Percentiles rank a stretch among this genome's conserved stretches.
phyloP scores from a whole-genome alignment of 768 basidiomycete species.

The Suillus sp. region DNA sequence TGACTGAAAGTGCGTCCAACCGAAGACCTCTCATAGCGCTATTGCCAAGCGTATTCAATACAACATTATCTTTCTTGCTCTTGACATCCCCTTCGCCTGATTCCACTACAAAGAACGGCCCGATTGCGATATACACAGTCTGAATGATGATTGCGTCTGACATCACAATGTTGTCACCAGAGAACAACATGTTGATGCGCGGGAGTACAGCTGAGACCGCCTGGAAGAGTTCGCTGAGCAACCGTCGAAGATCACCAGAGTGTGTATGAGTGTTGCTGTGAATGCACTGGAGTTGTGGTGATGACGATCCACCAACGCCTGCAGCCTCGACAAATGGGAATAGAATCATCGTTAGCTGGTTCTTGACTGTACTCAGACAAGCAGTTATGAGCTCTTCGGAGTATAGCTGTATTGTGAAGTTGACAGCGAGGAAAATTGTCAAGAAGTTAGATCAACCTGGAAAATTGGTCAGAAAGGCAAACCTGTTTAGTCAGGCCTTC shows the following conservation, averaged over 20 bases:
- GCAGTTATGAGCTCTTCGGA: conserved; percentile 90
- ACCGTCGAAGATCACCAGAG: conserved; percentile 42
- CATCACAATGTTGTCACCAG: conserved; percentile 67
- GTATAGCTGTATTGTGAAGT: conserved; percentile 59
- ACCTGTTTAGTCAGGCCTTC: conserved; percentile 89
- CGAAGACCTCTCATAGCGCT: conserved; percentile 82
- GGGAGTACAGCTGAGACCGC: conserved; percentile 72
- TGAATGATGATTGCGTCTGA: conserved; percentile 91
- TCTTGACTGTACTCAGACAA: conserved; percentile 77
- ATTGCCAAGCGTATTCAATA: conserved; percentile 69
- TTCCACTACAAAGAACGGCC: conserved; percentile 92
- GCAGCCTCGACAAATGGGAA: conserved; percentile 86
- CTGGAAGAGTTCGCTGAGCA: conserved; percentile 72
- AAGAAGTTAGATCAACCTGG: neutral
- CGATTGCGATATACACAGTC: conserved; percentile 90
- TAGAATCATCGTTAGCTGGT: conserved; percentile 74
- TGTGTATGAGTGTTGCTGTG: conserved; percentile 43
- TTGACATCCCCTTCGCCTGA: conserved; percentile 56
- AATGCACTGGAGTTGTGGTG: conserved; percentile 55
- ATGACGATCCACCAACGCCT: conserved; percentile 41
- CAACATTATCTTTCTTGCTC: conserved; percentile 55
- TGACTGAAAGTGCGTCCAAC: conserved; percentile 78
- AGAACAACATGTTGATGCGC: conserved; percentile 72
- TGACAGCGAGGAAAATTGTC: neutral
- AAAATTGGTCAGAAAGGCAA: conserved; percentile 19